Conservation (phyloP, 2,329 filamentous ascomycete species). For the Aspergillus pseudoglaucus region DNA sequence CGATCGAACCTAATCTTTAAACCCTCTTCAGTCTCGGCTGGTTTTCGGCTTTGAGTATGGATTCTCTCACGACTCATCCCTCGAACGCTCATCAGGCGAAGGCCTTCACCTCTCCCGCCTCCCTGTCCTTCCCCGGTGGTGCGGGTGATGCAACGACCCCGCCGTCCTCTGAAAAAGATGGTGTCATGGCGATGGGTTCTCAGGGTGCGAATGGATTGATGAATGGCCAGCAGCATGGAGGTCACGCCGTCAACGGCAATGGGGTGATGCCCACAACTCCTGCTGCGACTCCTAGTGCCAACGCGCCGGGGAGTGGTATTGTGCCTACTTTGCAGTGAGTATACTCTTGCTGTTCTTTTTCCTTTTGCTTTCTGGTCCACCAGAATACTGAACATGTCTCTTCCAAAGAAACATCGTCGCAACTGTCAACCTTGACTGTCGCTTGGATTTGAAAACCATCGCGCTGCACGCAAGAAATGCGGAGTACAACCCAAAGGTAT, state of each 20-base stretch:
- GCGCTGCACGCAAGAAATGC: constrained; percentile 96
- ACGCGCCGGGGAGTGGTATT: constrained; percentile 76
- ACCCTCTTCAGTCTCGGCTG: constrained; percentile 16
- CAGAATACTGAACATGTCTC: constrained; percentile 45
- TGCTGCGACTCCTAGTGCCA: constrained; percentile 81
- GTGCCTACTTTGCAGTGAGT: constrained; percentile 96
- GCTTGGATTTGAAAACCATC: constrained; percentile 96
- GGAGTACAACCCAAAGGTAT: constrained; percentile 97
- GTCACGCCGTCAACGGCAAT: constrained; percentile 59
- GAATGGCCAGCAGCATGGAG: constrained; percentile 51
- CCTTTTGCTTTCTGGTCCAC: constrained; percentile 26
- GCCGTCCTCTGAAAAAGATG: constrained; percentile 65
- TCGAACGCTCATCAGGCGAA: constrained; percentile 87
- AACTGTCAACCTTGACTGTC: constrained; percentile 96
- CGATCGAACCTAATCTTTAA: constrained; percentile 22
- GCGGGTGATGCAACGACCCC: constrained; percentile 78
- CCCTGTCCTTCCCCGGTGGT: constrained; percentile 83
- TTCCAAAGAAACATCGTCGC: constrained; percentile 89
- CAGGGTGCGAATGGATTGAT: constrained; percentile 42
- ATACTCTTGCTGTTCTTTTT: constrained; percentile 44
- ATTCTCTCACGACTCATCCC: constrained; percentile 85
- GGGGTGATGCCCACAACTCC: constrained; percentile 86
- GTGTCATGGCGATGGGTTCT: constrained; percentile 42
- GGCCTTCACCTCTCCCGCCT: constrained; percentile 88
- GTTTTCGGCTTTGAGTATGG: constrained; percentile 53